Percentiles rank a stretch among this genome's conserved stretches.
Conservation (phyloP, 805 yeast species). For the Lipomyces starkeyi region DNA sequence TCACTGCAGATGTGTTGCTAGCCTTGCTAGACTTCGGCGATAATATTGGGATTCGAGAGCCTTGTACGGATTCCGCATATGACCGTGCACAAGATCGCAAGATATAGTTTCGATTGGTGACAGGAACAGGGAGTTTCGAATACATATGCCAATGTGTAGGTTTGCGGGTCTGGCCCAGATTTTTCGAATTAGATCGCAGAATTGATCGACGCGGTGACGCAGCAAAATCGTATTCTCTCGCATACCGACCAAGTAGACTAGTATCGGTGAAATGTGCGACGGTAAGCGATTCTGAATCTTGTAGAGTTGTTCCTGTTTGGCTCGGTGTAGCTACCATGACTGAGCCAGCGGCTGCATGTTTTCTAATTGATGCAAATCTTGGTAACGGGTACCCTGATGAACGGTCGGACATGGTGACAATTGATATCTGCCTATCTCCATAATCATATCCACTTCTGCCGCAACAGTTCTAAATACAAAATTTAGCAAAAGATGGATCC, state of each 20-base stretch:
- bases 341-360: not conserved
- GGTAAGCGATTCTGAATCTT: not conserved
- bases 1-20: not conserved
- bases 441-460: not conserved
- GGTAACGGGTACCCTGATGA: too few relatives aligned
- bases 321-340: not conserved
- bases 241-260: not conserved
- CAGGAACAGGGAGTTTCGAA: not conserved
- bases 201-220: not conserved
- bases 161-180: not conserved
- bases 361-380: not conserved
- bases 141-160: not conserved
- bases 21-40: not conserved
- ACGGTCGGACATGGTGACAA: not conserved
- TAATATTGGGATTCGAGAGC: not conserved
- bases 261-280: not conserved
- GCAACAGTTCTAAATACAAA: not conserved
- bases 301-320: not conserved
- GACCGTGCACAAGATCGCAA: not conserved
- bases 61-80: not conserved
- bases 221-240: not conserved
- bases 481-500: not conserved
- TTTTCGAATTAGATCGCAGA: not conserved
- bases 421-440: not conserved
- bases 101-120: not conserved